These are phyloP conservation scores for Macrophomina tecta DNA, from an alignment of 2,329 filamentous ascomycete species.

Conservation along the genomic window DNA sequence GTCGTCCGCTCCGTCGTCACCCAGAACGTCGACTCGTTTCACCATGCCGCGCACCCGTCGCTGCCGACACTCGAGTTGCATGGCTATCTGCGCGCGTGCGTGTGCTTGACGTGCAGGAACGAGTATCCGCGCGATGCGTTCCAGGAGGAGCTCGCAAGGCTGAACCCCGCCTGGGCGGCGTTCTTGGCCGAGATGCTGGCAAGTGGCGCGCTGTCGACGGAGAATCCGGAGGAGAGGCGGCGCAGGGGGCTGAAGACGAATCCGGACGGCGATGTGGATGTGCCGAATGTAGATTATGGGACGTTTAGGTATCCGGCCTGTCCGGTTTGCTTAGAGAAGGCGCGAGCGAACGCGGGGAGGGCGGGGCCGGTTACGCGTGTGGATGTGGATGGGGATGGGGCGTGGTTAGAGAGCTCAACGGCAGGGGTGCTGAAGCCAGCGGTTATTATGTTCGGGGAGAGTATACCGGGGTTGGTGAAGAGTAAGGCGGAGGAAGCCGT, in stretches of 20 bases:
- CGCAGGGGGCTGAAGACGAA: constrained; percentile 79
- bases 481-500: constrained; percentile 78
- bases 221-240: constrained; percentile 73
- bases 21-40: constrained; percentile 97
- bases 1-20: constrained; percentile 80
- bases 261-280: constrained; percentile 91
- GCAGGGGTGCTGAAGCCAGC: constrained; percentile 89
- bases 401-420: constrained; percentile 69
- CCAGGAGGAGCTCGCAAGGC: constrained; percentile 73
- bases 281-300: constrained; percentile 84
- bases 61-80: constrained; percentile 85
- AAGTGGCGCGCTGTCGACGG: constrained; percentile 76
- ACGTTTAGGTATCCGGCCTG: constrained; percentile 93
- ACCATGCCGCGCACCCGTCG: constrained; percentile 75
- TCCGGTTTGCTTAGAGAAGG: constrained; percentile 73
- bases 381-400: constrained; percentile 78
- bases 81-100: constrained; percentile 81
- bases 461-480: constrained; percentile 74
- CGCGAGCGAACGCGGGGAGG: constrained; percentile 23
- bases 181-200: constrained; percentile 76
- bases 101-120: constrained; percentile 79
- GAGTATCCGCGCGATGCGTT: constrained; percentile 75
- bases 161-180: constrained; percentile 86
- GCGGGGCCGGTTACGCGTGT: constrained; percentile 51
- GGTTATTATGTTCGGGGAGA: constrained; percentile 97